phyloP scores from a whole-genome alignment of 2,329 filamentous ascomycete genomes.

The Fusarium lyarnte region DNA sequence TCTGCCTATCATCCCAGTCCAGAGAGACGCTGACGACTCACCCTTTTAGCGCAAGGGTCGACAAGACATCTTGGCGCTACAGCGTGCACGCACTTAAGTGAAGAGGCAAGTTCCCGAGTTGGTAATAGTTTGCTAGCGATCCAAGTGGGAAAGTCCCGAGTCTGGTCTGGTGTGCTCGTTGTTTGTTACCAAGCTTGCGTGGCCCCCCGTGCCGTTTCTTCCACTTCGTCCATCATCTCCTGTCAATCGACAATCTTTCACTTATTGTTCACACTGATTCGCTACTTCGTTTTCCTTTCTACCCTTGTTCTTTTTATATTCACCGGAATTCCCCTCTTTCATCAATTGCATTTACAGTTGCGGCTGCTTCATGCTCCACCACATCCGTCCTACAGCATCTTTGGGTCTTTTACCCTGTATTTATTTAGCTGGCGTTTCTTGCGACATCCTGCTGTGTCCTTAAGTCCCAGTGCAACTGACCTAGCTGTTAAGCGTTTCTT shows the following conservation, averaged over 20 bases:
- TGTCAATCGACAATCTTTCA: slow-evolving; percentile 25
- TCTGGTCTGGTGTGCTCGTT: slow-evolving; percentile 5
- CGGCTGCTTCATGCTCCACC: slow-evolving; percentile 38
- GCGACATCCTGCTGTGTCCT: slow-evolving; percentile 34
- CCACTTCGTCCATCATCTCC: slow-evolving; percentile 29
- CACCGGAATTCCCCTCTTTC: slow-evolving; percentile 22
- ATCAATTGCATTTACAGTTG: background rate
- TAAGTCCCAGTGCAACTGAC: slow-evolving; percentile 19
- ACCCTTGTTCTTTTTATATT: slow-evolving; percentile 30
- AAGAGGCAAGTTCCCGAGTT: slow-evolving; percentile 5
- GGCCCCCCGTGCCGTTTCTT: slow-evolving; percentile 37
- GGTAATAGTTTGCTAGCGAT: slow-evolving; percentile 17
- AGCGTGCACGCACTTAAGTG: slow-evolving; percentile 6
- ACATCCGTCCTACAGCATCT: slow-evolving; percentile 7
- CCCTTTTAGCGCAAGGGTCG: slow-evolving; percentile 29
- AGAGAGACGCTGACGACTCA: slow-evolving; percentile 24
- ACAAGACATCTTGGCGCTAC: slow-evolving; percentile 33
- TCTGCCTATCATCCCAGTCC: background rate
- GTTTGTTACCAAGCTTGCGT: slow-evolving; percentile 33
- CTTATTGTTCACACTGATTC: slow-evolving; percentile 27
- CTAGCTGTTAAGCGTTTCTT: slow-evolving; percentile 16
- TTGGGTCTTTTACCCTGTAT: slow-evolving; percentile 32
- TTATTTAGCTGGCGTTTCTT: slow-evolving; percentile 31
- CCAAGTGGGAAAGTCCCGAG: slow-evolving; percentile 32
- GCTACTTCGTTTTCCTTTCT: slow-evolving; percentile 5